Conservation (phyloP, 164 flowering plant genomes). For the Nymphaea colorata region DNA sequence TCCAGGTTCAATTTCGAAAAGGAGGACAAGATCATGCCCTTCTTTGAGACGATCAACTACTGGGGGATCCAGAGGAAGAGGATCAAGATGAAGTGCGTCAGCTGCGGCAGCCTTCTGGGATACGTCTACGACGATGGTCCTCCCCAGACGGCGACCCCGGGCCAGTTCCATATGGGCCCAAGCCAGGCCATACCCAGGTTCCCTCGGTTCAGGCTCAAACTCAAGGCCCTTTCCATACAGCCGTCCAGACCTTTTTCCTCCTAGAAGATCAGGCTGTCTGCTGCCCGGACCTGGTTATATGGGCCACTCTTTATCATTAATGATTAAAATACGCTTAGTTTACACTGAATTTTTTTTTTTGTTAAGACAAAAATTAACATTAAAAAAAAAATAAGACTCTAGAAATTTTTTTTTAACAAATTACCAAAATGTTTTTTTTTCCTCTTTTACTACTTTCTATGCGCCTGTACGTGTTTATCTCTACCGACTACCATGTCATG, state of each 20-base stretch:
- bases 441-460: too few relatives aligned
- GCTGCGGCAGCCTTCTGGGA: conserved; percentile 57
- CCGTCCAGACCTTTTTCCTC: not conserved
- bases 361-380: too few relatives aligned
- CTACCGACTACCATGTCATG: too few relatives aligned
- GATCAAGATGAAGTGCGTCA: conserved; percentile 60
- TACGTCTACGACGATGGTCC: conserved; percentile 91
- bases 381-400: too few relatives aligned
- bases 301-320: too few relatives aligned
- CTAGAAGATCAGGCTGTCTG: too few relatives aligned
- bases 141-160: conserved; percentile 54
- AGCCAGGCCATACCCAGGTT: conserved; percentile 88
- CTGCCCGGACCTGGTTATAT: too few relatives aligned
- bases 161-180: conserved; percentile 81
- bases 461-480: too few relatives aligned
- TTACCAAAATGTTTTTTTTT: too few relatives aligned
- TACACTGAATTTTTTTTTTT: too few relatives aligned
- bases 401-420: too few relatives aligned
- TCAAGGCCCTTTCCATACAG: conserved; percentile 34
- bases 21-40: conserved; percentile 83
- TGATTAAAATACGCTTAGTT: too few relatives aligned
- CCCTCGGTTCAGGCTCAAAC: conserved; percentile 79
- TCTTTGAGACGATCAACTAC: conserved; percentile 85
- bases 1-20: conserved; percentile 57
- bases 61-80: conserved; percentile 91